Percentiles rank a stretch among this genome's conserved stretches.
These are phyloP conservation scores for Madurella fahalii DNA, from an alignment of 2,329 filamentous ascomycete genomes.

Conservation along the genomic window DNA sequence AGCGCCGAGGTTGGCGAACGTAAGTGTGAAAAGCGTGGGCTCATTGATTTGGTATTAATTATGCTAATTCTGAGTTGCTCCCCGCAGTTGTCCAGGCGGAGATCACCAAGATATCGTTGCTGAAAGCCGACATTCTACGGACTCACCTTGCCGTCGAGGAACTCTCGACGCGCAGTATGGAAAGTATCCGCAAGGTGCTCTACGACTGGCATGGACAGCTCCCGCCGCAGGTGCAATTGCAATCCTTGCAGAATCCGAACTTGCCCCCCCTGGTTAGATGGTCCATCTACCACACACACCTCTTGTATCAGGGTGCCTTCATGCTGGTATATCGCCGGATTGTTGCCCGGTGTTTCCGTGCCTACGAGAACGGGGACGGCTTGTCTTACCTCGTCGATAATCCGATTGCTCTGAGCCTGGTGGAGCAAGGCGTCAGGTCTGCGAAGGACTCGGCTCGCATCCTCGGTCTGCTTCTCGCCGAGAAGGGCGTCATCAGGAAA, in stretches of 20 bases:
- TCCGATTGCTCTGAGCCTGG: constrained; percentile 10
- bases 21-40: constrained; percentile 10
- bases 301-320: constrained; percentile 31
- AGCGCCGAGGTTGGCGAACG: constrained; percentile 24
- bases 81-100: constrained; percentile 29
- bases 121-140: constrained; percentile 31
- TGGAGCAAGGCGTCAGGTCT: constrained; percentile 26
- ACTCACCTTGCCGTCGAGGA: constrained; percentile 29
- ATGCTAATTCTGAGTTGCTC: too few species aligned
- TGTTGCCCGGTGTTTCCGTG: constrained; percentile 25
- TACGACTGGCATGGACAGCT: constrained; percentile 30
- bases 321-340: constrained; percentile 33
- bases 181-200: constrained; percentile 28
- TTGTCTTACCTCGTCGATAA: neutral
- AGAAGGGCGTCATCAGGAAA: constrained; percentile 23
- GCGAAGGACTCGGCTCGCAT: constrained; percentile 28
- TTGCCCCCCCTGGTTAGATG: constrained; percentile 17
- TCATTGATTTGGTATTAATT: too few species aligned
- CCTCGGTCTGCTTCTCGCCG: constrained; percentile 22
- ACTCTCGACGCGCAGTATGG: constrained; percentile 25
- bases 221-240: constrained; percentile 25
- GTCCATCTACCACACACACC: constrained; percentile 30
- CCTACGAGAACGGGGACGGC: neutral
- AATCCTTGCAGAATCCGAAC: constrained; percentile 17
- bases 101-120: constrained; percentile 29